phyloP scores from a whole-genome alignment of 345 rosid genomes.

The Corchorus olitorius region DNA sequence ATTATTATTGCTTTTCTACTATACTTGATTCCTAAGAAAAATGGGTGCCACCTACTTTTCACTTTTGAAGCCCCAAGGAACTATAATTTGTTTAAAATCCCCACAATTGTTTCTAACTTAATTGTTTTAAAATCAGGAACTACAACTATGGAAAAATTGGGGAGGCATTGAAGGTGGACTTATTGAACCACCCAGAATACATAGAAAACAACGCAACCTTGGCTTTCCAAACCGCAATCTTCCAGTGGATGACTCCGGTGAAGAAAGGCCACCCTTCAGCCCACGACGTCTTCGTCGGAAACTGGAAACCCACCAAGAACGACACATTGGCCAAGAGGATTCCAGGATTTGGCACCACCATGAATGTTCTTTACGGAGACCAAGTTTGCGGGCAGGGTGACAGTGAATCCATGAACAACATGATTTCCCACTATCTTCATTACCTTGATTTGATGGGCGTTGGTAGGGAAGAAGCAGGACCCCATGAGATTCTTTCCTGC shows the following conservation, averaged over 20 bases:
- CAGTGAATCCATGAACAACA: slow-evolving; percentile 71
- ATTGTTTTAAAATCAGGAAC: slow-evolving; percentile 47
- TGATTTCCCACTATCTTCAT: slow-evolving; percentile 66
- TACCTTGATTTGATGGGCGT: slow-evolving; percentile 86
- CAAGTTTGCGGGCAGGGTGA: slow-evolving; percentile 68
- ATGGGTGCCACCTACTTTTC: neutral
- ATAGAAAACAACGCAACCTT: slow-evolving; percentile 75
- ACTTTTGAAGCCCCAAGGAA: neutral
- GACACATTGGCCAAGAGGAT: slow-evolving; percentile 69
- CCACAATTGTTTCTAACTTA: neutral
- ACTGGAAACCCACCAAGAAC: slow-evolving; percentile 84
- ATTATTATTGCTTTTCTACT: no score
- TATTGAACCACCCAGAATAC: slow-evolving; percentile 70
- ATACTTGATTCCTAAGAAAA: neutral
- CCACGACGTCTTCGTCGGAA: slow-evolving; percentile 72
- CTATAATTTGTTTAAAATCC: neutral
- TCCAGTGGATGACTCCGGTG: slow-evolving; percentile 90
- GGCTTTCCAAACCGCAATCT: slow-evolving; percentile 77
- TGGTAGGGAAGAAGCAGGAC: slow-evolving; percentile 89
- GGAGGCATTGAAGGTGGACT: slow-evolving; percentile 66
- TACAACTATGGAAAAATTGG: slow-evolving; percentile 84
- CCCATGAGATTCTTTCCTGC: slow-evolving; percentile 71
- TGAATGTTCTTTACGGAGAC: slow-evolving; percentile 77
- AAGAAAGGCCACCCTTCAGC: slow-evolving; percentile 80
- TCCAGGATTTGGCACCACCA: slow-evolving; percentile 81